Evolutionary conservation across 352 stramenopile genomes (phyloP).

Genomic region (Phytopythium chamaehyphon): DNA sequence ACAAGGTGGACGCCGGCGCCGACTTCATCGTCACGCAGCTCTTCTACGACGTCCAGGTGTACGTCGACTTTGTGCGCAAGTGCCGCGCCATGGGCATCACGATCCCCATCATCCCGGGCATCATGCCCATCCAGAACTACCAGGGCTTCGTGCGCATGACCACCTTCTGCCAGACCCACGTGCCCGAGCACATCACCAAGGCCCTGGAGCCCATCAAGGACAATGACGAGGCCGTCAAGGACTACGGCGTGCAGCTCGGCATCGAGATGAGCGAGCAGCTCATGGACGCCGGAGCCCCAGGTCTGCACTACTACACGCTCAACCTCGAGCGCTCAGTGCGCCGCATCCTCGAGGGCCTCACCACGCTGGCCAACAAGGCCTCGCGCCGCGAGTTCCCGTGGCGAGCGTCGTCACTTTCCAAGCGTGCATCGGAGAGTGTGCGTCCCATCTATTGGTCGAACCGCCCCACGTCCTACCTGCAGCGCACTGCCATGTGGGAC

Average conservation of each 20-base stretch:
- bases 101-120: conserved; percentile 95
- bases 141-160: conserved; percentile 98
- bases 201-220: conserved; percentile 93
- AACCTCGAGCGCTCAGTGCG: conserved; percentile 91
- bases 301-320: conserved; percentile 94
- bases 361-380: conserved; percentile 40
- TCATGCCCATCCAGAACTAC: conserved; percentile 99
- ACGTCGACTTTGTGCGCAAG: conserved; percentile 92
- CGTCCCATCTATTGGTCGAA: conserved; percentile 99
- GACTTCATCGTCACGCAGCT: conserved; percentile 99
- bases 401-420: conserved; percentile 87
- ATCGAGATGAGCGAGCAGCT: conserved; percentile 94
- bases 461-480: conserved; percentile 96
- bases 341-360: conserved; percentile 85
- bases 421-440: conserved; percentile 86
- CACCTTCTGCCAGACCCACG: conserved; percentile 94
- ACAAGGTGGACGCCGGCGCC: conserved; percentile 96
- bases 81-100: conserved; percentile 90
- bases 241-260: conserved; percentile 94
- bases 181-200: conserved; percentile 83
- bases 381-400: conserved; percentile 87
- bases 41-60: conserved; percentile 98
- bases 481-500: conserved; percentile 97
- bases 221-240: conserved; percentile 95
- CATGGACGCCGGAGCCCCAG: conserved; percentile 81